A percentile compares a stretch with the other conserved stretches of the same genome.
These are phyloP conservation scores for Colletotrichum sidae DNA, from an alignment of 2,329 filamentous ascomycete species.

Conservation along the genomic window DNA sequence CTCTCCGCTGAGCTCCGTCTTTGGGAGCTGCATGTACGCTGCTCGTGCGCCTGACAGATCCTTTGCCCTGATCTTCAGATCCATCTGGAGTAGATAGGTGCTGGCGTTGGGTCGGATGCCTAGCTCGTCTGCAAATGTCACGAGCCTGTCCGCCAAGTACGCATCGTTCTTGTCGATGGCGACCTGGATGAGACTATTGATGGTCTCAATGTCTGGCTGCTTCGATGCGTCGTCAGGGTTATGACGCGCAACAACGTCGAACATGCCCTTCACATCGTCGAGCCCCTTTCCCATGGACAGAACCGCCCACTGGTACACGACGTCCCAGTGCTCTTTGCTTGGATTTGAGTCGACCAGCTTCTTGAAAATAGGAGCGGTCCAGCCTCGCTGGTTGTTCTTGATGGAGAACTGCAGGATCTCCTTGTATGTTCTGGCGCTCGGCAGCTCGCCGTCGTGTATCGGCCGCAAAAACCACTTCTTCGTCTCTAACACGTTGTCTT, in stretches of 20 bases:
- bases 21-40: constrained; percentile 72
- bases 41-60: constrained; percentile 78
- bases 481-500: constrained; percentile 68
- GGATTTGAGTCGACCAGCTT: constrained; percentile 59
- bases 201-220: constrained; percentile 74
- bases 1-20: constrained; percentile 59
- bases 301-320: constrained; percentile 80
- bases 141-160: constrained; percentile 79
- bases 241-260: constrained; percentile 71
- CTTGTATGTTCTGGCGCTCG: constrained; percentile 60
- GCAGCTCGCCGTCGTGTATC: constrained; percentile 53
- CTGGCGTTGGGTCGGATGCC: constrained; percentile 74
- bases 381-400: constrained; percentile 68
- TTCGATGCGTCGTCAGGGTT: constrained; percentile 58
- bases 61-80: constrained; percentile 77
- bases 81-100: constrained; percentile 80
- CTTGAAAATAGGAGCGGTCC: constrained; percentile 71
- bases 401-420: constrained; percentile 71
- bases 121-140: constrained; percentile 73
- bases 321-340: constrained; percentile 73
- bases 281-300: constrained; percentile 75
- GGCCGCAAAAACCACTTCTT: constrained; percentile 75
- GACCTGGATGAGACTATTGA: constrained; percentile 81
- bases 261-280: constrained; percentile 79
- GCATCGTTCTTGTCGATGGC: constrained; percentile 78